Percentiles rank a stretch among this genome's conserved stretches.
Conservation (phyloP, 148 eudicot genomes). For the Polygonum maritimum region DNA sequence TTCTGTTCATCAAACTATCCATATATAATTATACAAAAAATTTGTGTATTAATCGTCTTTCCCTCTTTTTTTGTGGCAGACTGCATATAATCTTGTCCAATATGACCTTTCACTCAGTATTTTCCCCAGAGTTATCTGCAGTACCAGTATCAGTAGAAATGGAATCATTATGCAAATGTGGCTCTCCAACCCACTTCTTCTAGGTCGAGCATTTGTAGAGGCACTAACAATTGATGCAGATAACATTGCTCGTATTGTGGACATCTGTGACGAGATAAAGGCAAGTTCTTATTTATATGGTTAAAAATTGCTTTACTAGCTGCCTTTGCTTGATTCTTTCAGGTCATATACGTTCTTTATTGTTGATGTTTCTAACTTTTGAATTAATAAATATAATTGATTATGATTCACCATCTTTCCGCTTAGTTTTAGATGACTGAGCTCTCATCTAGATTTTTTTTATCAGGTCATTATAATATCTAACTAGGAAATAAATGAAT, state of each 20-base stretch:
- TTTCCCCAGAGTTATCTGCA: conserved; percentile 42
- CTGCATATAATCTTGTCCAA: conserved; percentile 77
- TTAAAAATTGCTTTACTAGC: background rate
- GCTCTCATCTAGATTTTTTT: no score
- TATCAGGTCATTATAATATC: no score
- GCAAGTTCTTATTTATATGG: conserved; percentile 19
- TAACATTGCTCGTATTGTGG: conserved; percentile 39
- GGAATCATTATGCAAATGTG: conserved; percentile 56
- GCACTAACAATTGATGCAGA: conserved; percentile 39
- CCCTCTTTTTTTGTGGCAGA: conserved; percentile 31
- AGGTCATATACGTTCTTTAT: background rate
- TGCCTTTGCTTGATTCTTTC: background rate
- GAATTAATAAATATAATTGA: background rate
- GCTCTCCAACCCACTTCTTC: conserved; percentile 51
- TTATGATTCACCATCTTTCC: background rate
- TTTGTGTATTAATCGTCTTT: background rate
- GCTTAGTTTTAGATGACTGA: background rate
- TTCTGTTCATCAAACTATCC: background rate
- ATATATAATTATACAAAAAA: background rate
- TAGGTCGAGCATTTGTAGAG: conserved; percentile 62
- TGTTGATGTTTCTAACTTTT: background rate
- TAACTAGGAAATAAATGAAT: no score
- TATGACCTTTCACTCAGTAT: conserved; percentile 55
- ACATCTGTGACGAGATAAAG: conserved; percentile 78
- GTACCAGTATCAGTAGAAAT: conserved; percentile 21